Conservation (phyloP, 139 green algal species). For the Nannochloris sp. region DNA sequence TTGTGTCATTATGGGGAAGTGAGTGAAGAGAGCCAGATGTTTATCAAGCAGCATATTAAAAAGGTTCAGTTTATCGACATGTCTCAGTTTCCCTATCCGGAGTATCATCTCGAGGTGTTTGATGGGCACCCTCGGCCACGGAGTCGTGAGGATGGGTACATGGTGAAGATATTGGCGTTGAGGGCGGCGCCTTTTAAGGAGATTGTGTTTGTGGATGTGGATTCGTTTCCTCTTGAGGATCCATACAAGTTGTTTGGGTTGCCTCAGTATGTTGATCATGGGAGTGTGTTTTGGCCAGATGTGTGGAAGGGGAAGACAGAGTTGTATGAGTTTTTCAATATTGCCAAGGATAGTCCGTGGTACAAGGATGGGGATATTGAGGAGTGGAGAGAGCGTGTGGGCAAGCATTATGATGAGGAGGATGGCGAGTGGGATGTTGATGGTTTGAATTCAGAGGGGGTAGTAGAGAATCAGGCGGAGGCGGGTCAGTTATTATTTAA, state of each 20-base stretch:
- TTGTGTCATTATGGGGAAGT: slow-evolving; percentile 11
- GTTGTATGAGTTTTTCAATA: slow-evolving; percentile 18
- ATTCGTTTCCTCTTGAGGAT: slow-evolving; percentile 19
- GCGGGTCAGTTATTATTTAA: background rate
- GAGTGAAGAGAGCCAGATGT: background rate
- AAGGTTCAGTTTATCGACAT: background rate
- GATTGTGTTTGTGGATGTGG: slow-evolving; percentile 26
- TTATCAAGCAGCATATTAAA: slow-evolving; percentile 4
- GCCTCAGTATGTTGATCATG: slow-evolving; percentile 7
- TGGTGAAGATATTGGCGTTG: slow-evolving; percentile 13
- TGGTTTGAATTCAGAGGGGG: background rate
- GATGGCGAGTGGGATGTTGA: background rate
- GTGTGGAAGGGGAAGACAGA: slow-evolving; percentile 13
- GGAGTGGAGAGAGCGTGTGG: background rate
- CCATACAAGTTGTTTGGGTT: slow-evolving; percentile 21
- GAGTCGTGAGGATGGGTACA: slow-evolving; percentile 11
- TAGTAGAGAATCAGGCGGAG: background rate
- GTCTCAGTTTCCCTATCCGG: background rate
- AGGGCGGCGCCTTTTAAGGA: slow-evolving; percentile 17
- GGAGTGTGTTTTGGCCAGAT: slow-evolving; percentile 37
- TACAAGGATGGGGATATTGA: background rate
- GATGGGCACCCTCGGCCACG: background rate
- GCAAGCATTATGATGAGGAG: background rate
- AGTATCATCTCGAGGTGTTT: background rate
- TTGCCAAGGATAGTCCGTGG: slow-evolving; percentile 10